These are phyloP conservation scores for Phytophthora constricta DNA, from an alignment of 352 stramenopile species.

Conservation along the genomic window DNA sequence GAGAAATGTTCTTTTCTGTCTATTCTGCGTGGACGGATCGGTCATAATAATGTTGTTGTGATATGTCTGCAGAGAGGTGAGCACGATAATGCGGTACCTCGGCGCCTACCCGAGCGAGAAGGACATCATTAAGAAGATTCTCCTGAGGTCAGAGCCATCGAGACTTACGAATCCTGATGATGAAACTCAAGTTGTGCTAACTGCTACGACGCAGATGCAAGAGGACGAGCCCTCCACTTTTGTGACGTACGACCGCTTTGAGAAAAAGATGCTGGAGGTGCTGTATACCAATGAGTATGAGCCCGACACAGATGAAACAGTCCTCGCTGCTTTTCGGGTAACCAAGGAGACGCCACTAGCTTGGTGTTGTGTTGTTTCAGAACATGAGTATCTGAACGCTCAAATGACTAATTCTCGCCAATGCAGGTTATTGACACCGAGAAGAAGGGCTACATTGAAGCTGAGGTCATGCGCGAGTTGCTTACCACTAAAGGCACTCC, in stretches of 20 bases:
- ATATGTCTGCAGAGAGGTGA: conserved; percentile 74
- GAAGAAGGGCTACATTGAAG: conserved; percentile 91
- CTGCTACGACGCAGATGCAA: conserved; percentile 66
- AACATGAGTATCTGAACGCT: no score
- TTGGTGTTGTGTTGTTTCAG: no score
- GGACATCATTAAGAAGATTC: conserved; percentile 92
- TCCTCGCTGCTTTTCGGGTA: conserved; percentile 83
- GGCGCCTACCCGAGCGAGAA: conserved; percentile 91
- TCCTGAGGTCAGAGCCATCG: no score
- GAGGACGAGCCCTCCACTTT: conserved; percentile 91
- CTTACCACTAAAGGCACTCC: conserved; percentile 90
- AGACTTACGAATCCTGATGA: no score
- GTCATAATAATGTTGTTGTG: neutral
- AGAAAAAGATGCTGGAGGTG: conserved; percentile 94
- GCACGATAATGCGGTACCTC: conserved; percentile 92
- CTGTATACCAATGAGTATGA: conserved; percentile 90
- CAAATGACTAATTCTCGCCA: no score
- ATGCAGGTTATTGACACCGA: conserved; percentile 77
- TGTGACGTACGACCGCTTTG: conserved; percentile 91
- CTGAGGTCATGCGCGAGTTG: conserved; percentile 87
- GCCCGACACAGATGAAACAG: conserved; percentile 86
- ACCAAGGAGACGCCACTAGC: no score
- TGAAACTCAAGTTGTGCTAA: no score
- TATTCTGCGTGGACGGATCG: neutral
- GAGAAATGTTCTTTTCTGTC: neutral